Base-by-base conservation (phyloP, 1,284 basidiomycete species). In the Bjerkandera adusta region DNA sequence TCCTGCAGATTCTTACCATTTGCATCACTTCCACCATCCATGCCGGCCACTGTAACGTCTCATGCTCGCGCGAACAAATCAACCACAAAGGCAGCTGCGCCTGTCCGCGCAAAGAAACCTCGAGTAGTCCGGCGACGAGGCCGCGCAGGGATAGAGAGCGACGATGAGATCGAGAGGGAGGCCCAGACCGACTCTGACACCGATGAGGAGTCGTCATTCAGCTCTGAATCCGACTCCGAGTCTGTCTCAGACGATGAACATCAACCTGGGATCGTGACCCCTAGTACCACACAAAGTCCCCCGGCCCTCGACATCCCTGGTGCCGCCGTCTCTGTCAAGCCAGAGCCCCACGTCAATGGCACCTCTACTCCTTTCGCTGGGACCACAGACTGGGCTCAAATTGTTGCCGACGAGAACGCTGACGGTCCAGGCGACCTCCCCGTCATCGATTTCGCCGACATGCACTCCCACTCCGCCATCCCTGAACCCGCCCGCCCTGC, bases 371-470 rank as follows among this genome's bases (percentile, higher is more conserved):
- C 82, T 4, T 85, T 86, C 59, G 82, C 83, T 53, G 60, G 72
- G 15, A 55, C 74, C 30, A 72, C 73, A 13, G 77, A 80, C 57
- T 91, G 89, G 89, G 84, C 85, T 6, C 86, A 91, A 60, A 85
- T 89, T 78, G 85, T 89, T n/a, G 74, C 79, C n/a, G 82, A 83
- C 42, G 83, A 89, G 62, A 75, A 67, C 22, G 69, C 66, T 20
- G 74, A 79, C 52, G 82, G 77, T 16, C 55, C 57, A 12, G 75
- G 75, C 3, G 76, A 79, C n/a, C 71, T 91, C 5, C 89, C 88
- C 24, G 82, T 89, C 53, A 83, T 91, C 56, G 85, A 90, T 55
- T 91, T 90, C 59, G 75, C 79, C 43, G 82, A 89, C 46, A 77
- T 91, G 52, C 71, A 58, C 42, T 20, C 47, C 18, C 52, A 55